These are phyloP conservation scores for Triangularia setosa DNA, from an alignment of 2,329 filamentous ascomycete genomes.

Conservation along the genomic window DNA sequence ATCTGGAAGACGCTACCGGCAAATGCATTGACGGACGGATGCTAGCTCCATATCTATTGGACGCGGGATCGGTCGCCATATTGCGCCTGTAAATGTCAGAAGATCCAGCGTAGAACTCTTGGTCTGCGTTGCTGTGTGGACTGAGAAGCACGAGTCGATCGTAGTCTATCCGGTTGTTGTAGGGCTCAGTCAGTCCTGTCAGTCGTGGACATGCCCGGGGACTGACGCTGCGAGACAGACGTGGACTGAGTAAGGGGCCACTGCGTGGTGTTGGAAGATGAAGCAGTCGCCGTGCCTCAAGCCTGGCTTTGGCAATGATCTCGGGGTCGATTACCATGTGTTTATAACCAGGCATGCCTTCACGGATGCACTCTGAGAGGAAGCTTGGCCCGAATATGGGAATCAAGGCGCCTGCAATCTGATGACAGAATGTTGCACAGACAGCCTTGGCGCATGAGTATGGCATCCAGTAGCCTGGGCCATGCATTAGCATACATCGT, in stretches of 20 bases:
- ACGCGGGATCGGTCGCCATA: neutral
- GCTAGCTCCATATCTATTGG: neutral
- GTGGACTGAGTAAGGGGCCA: slow-evolving; percentile 18
- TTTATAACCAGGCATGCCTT: slow-evolving; percentile 59
- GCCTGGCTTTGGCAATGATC: slow-evolving; percentile 51
- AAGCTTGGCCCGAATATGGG: slow-evolving; percentile 88
- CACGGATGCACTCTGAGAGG: slow-evolving; percentile 63
- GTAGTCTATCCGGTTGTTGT: slow-evolving; percentile 17
- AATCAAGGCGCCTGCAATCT: slow-evolving; percentile 79
- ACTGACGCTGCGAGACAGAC: slow-evolving; percentile 12
- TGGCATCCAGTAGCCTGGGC: slow-evolving; percentile 93
- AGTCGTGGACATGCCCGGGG: slow-evolving; percentile 9
- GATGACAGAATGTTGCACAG: slow-evolving; percentile 83
- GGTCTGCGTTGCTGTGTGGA: slow-evolving; percentile 38
- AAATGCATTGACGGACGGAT: neutral
- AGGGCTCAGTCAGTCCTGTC: neutral
- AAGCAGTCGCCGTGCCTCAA: slow-evolving; percentile 45
- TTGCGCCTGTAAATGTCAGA: slow-evolving; percentile 21
- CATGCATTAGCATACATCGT: slow-evolving; percentile 4
- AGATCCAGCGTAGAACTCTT: slow-evolving; percentile 35
- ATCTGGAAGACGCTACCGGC: slow-evolving; percentile 21
- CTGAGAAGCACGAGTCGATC: slow-evolving; percentile 24
- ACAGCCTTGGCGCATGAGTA: slow-evolving; percentile 81
- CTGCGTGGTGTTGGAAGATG: slow-evolving; percentile 28
- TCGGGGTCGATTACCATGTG: slow-evolving; percentile 61